A percentile compares a stretch with the other conserved stretches of the same genome.
Conservation (phyloP, 73 alveolate genomes). For the Paramecium biaurelia region DNA sequence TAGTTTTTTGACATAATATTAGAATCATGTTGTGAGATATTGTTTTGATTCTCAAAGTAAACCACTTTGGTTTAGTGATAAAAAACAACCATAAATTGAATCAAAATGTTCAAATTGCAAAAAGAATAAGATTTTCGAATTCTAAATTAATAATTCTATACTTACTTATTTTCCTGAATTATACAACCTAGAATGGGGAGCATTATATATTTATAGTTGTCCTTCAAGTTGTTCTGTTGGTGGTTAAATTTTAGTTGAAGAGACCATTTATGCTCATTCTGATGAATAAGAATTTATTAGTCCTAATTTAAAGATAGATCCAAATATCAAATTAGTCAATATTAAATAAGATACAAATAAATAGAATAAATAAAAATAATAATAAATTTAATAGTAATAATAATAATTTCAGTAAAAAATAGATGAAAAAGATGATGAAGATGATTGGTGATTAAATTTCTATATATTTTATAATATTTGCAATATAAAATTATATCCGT, state of each 20-base stretch:
- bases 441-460: constrained; percentile 22
- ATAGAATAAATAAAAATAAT: background rate
- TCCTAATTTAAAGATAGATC: background rate
- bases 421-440: constrained; percentile 17
- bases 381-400: background rate
- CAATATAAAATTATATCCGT: too few species aligned
- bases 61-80: constrained; percentile 45
- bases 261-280: background rate
- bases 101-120: constrained; percentile 15
- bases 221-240: constrained; percentile 9
- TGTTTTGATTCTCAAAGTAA: background rate
- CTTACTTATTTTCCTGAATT: background rate
- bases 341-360: background rate
- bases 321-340: background rate
- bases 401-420: background rate
- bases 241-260: background rate
- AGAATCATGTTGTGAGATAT: constrained; percentile 38
- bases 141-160: constrained; percentile 28
- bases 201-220: background rate
- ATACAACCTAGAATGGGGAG: constrained; percentile 34
- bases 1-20: constrained; percentile 2
- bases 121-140: constrained; percentile 21
- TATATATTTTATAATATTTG: background rate
- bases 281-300: constrained; percentile 30
- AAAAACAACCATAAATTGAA: background rate